These are phyloP conservation scores for Malus sieversii DNA, from an alignment of 306 rosid species.

Conservation along the genomic window DNA sequence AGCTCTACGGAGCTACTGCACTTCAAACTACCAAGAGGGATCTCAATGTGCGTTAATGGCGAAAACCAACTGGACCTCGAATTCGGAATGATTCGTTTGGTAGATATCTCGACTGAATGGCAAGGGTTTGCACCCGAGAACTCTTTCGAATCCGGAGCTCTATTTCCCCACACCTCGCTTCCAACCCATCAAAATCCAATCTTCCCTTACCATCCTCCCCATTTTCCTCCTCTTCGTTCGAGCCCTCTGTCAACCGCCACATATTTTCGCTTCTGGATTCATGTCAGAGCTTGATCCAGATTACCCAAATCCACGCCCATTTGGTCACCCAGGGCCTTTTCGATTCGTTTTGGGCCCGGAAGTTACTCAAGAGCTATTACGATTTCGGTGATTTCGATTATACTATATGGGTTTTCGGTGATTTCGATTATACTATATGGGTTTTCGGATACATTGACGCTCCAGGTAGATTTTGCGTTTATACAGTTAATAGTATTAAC, in stretches of 20 bases:
- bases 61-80: conserved; percentile 9
- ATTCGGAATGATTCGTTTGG: conserved; percentile 1
- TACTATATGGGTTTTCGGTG: conserved; percentile 34
- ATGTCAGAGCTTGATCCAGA: conserved; percentile 22
- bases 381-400: conserved; percentile 36
- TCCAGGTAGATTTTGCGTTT: conserved; percentile 45
- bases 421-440: conserved; percentile 31
- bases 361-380: conserved; percentile 45
- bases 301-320: conserved; percentile 56
- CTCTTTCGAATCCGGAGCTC: conserved; percentile 28
- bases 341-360: conserved; percentile 51
- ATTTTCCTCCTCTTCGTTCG: conserved; percentile 7
- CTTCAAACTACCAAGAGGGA: background rate
- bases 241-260: background rate
- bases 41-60: conserved; percentile 45
- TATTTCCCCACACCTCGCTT: background rate
- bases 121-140: conserved; percentile 41
- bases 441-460: conserved; percentile 29
- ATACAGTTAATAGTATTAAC: conserved; percentile 46
- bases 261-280: conserved; percentile 17
- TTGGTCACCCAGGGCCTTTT: conserved; percentile 35
- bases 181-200: conserved; percentile 18
- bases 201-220: conserved; percentile 11
- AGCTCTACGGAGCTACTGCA: background rate
- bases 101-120: conserved; percentile 43